phyloP scores from a whole-genome alignment of 805 yeast genomes.

The Yueomyces sinensis region DNA sequence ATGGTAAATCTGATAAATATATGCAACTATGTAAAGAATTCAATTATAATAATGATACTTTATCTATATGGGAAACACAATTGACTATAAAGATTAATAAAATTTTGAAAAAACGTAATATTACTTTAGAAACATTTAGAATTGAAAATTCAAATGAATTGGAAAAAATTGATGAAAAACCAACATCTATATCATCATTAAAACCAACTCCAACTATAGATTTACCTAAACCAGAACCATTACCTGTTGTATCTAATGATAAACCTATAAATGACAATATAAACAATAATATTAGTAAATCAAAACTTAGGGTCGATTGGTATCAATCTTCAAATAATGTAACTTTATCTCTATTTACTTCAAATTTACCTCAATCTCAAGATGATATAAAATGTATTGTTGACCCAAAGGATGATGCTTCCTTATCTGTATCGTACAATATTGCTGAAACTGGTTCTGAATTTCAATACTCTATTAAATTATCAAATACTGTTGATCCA shows the following conservation, averaged over 20 bases:
- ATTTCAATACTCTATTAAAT: slow-evolving; percentile 43
- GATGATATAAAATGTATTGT: slow-evolving; percentile 30
- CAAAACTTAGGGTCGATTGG: slow-evolving; percentile 37
- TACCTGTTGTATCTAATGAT: not conserved
- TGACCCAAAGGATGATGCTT: slow-evolving; percentile 25
- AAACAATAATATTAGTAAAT: not conserved
- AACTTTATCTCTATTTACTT: slow-evolving; percentile 59
- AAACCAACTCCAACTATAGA: not conserved
- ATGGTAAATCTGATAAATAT: slow-evolving; percentile 27
- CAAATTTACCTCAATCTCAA: slow-evolving; percentile 35
- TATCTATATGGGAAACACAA: slow-evolving; percentile 31
- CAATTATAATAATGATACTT: slow-evolving; percentile 33
- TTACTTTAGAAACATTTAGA: not conserved
- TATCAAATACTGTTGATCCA: slow-evolving; percentile 39
- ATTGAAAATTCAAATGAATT: not conserved
- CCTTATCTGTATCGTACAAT: slow-evolving; percentile 19
- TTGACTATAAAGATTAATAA: slow-evolving; percentile 11
- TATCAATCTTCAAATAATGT: slow-evolving; percentile 51
- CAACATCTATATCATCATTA: not conserved
- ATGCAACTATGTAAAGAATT: slow-evolving; percentile 30
- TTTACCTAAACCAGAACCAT: not conserved
- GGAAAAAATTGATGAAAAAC: not conserved
- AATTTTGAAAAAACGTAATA: slow-evolving; percentile 2
- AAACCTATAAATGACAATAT: not conserved
- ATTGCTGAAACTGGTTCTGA: slow-evolving; percentile 30